Conservation (phyloP, 768 basidiomycete genomes). For the Exsudoporus frostii region DNA sequence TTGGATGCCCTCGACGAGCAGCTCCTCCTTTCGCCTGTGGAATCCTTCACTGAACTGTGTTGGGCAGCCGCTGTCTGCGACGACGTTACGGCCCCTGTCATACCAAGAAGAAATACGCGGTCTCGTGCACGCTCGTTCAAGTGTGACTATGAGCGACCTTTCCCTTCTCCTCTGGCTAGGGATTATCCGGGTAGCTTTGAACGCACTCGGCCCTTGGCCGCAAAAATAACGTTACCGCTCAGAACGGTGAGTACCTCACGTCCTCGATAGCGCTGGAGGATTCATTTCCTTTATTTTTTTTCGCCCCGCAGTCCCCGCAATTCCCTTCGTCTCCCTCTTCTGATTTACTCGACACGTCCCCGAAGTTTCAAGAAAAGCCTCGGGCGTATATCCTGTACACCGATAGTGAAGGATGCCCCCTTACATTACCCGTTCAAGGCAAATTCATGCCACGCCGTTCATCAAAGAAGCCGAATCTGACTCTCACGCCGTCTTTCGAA, state of each 20-base stretch:
- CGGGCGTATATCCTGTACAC: conserved; percentile 15
- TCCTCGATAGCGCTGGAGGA: not conserved
- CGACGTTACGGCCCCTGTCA: conserved; percentile 4
- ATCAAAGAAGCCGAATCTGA: conserved; percentile 15
- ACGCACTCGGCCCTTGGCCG: conserved; percentile 11
- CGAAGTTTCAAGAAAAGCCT: conserved; percentile 6
- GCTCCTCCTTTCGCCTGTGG: conserved; percentile 37
- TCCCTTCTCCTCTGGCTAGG: not conserved
- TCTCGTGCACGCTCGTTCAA: conserved; percentile 18
- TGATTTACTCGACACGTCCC: conserved; percentile 8
- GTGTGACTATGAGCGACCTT: not conserved
- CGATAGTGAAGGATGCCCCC: conserved; percentile 16
- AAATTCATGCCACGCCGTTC: not conserved
- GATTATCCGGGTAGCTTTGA: conserved; percentile 11
- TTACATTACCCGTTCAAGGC: conserved; percentile 13
- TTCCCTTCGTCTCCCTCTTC: conserved; percentile 3
- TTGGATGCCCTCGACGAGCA: conserved; percentile 38
- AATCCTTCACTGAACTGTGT: conserved; percentile 40
- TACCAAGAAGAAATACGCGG: not conserved
- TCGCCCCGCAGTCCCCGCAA: conserved; percentile 7
- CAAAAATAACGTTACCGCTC: conserved; percentile 18
- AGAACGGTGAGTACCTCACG: conserved; percentile 8
- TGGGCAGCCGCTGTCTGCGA: conserved; percentile 37
- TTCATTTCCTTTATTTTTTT: not conserved
- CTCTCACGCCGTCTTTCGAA: conserved; percentile 4